A percentile compares a stretch with the other conserved stretches of the same genome.
These are phyloP conservation scores for Saxispiralis lemnorum DNA, from an alignment of 495 filamentous ascomycete genomes.

Conservation along the genomic window DNA sequence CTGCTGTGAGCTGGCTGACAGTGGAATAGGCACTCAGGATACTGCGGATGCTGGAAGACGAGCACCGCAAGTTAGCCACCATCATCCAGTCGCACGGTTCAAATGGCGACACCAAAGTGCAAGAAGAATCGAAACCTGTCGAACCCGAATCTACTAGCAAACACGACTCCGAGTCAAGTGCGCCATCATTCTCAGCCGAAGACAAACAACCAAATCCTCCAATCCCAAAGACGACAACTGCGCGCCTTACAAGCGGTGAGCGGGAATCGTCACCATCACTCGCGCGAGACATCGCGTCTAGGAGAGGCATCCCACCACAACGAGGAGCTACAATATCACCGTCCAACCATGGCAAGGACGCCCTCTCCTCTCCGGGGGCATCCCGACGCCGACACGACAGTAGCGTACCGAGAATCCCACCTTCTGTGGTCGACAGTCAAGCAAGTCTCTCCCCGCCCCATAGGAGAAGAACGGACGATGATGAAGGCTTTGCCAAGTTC, in stretches of 20 bases:
- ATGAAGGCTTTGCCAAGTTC: constrained; percentile 52
- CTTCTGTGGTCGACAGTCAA: constrained; percentile 13
- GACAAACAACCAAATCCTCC: too few relatives aligned
- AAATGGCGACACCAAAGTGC: background rate
- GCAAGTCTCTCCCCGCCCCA: background rate
- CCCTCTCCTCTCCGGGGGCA: constrained; percentile 9
- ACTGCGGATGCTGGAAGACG: constrained; percentile 63
- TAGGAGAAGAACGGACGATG: constrained; percentile 6
- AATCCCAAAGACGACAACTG: background rate
- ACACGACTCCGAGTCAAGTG: constrained; percentile 11
- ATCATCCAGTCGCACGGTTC: constrained; percentile 40
- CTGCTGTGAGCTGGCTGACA: constrained; percentile 4
- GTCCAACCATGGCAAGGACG: constrained; percentile 6
- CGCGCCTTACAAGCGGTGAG: background rate
- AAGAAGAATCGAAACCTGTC: background rate
- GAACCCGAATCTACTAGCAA: background rate
- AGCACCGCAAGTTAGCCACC: constrained; percentile 64
- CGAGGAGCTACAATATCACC: constrained; percentile 1
- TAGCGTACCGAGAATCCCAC: constrained; percentile 2
- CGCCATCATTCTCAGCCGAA: constrained; percentile 2
- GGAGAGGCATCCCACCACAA: constrained; percentile 12
- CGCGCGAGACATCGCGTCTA: constrained; percentile 12
- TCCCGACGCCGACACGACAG: background rate
- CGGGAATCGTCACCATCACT: constrained; percentile 13
- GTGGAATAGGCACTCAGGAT: constrained; percentile 52